A percentile compares a stretch with the other conserved stretches of the same genome.
These are phyloP conservation scores for Graphiopsis chlorocephala DNA, from an alignment of 2,329 filamentous ascomycete genomes.

Conservation along the genomic window DNA sequence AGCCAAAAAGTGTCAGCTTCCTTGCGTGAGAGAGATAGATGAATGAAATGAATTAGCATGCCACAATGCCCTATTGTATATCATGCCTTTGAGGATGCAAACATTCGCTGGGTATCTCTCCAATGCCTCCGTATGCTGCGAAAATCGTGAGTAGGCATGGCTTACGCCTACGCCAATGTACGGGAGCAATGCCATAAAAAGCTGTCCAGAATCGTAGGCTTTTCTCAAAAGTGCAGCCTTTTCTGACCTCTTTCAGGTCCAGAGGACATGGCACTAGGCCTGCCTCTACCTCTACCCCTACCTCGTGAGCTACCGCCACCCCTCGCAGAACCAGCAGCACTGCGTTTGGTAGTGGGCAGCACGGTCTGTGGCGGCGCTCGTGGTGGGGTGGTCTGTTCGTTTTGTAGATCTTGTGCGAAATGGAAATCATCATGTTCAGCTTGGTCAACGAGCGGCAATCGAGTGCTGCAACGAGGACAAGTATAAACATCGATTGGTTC, in stretches of 20 bases:
- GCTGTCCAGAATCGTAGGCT: neutral
- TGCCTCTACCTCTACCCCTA: conserved; percentile 31
- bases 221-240: conserved; percentile 42
- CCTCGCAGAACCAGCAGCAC: conserved; percentile 20
- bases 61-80: neutral
- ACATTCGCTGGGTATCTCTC: neutral
- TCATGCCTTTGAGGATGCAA: neutral
- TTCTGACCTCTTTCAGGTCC: conserved; percentile 45
- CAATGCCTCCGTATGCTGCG: neutral
- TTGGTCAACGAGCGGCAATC: conserved; percentile 57
- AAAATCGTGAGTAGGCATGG: neutral
- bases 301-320: conserved; percentile 15
- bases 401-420: conserved; percentile 81
- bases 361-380: conserved; percentile 22
- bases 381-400: conserved; percentile 51
- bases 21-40: neutral
- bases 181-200: neutral
- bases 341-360: conserved; percentile 17
- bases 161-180: no score
- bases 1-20: neutral
- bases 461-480: conserved; percentile 64
- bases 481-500: conserved; percentile 38
- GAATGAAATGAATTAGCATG: neutral
- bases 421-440: conserved; percentile 91
- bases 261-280: conserved; percentile 33